Conservation (phyloP, 495 filamentous ascomycete species). For the Penicillium cinerascens region DNA sequence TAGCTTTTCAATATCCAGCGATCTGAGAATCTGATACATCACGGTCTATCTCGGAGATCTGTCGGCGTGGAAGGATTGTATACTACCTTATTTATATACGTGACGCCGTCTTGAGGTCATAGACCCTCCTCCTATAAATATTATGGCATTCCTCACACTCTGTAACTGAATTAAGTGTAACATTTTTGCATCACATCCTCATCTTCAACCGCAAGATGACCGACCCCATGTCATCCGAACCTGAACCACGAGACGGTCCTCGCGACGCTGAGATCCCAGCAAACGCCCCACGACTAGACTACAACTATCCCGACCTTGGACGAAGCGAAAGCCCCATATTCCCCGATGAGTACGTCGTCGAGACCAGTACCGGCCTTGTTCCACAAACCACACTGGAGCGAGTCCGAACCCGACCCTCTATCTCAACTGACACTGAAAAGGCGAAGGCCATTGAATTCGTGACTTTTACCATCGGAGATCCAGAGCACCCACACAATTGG, state of each 20-base stretch:
- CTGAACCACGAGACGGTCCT: slow-evolving; percentile 24
- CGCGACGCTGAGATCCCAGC: slow-evolving; percentile 20
- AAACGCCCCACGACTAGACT: slow-evolving; percentile 18
- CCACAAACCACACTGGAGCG: slow-evolving; percentile 25
- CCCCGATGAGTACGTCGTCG: slow-evolving; percentile 32
- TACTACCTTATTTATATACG: neutral
- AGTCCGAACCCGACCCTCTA: slow-evolving; percentile 18
- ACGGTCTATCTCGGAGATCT: slow-evolving; percentile 15
- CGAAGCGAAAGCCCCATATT: slow-evolving; percentile 21
- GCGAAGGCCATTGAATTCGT: slow-evolving; percentile 24
- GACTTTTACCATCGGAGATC: slow-evolving; percentile 41
- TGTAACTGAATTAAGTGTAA: neutral
- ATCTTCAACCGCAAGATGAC: neutral
- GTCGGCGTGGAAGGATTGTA: slow-evolving; percentile 4
- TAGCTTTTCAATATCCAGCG: slow-evolving; percentile 1
- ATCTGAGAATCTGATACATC: neutral
- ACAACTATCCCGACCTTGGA: slow-evolving; percentile 29
- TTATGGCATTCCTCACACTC: neutral
- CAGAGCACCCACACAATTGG: slow-evolving; percentile 54
- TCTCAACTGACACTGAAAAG: slow-evolving; percentile 23
- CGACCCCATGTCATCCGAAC: neutral
- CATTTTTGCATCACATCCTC: neutral
- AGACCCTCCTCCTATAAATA: slow-evolving; percentile 11
- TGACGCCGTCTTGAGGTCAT: neutral
- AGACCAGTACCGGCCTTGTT: slow-evolving; percentile 31